Conservation (phyloP, 176 grass and related monocot genomes). For the Musa acuminata region DNA sequence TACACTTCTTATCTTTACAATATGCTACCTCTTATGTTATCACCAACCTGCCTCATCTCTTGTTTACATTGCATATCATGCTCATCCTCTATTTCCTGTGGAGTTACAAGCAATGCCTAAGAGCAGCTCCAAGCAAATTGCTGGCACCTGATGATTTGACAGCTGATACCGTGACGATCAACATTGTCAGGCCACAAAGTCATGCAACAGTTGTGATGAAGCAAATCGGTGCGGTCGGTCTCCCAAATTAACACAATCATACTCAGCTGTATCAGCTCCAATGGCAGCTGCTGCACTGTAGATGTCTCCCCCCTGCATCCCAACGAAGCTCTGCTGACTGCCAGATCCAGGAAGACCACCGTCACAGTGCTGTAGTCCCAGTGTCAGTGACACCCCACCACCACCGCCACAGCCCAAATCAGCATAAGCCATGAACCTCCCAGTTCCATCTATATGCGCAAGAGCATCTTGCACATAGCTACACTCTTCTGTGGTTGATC, state of each 20-base stretch:
- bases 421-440: slow-evolving; percentile 47
- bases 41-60: no score
- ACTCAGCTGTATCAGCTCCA: slow-evolving; percentile 39
- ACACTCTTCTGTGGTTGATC: background rate
- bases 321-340: background rate
- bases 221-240: slow-evolving; percentile 19
- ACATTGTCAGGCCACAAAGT: slow-evolving; percentile 57
- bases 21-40: no score
- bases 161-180: no score
- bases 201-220: slow-evolving; percentile 63
- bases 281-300: slow-evolving; percentile 16
- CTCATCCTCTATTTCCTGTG: no score
- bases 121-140: no score
- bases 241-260: slow-evolving; percentile 49
- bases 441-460: slow-evolving; percentile 17
- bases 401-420: slow-evolving; percentile 23
- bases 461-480: slow-evolving; percentile 54
- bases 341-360: background rate
- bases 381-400: slow-evolving; percentile 66
- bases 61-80: no score
- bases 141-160: no score
- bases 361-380: slow-evolving; percentile 62
- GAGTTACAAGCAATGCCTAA: no score
- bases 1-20: no score
- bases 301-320: slow-evolving; percentile 36